Base-by-base conservation (phyloP, 2,329 filamentous ascomycete genomes). In the Paraconiothyrium brasiliense region DNA sequence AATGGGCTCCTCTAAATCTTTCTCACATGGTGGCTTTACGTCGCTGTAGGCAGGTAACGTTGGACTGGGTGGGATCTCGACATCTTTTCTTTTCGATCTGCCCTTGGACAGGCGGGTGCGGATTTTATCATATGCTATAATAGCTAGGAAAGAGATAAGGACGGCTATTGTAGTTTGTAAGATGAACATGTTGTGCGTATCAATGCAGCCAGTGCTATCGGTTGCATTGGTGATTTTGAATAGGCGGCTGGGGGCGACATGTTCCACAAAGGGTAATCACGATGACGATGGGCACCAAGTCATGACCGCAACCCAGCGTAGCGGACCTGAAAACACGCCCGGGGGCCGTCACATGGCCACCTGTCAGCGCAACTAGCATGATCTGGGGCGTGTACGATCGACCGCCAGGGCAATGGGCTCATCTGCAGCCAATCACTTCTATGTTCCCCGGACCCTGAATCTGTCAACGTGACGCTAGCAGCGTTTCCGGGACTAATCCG, bases 151-250 rank as follows among this genome's bases (percentile, higher is more conserved):
- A 1, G 66, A 63, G 34, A 70, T 61, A 11, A 70, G 50, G n/a
- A 69, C 54, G 1, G 67, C 69, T 16, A 61, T 62, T n/a, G 67
- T 70, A 37, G 66, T 71, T 50, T 64, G 66, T 56, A 69, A 58
- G 16, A 68, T 63, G 49, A 64, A 71, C 69, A 71, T 71, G 14
- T 13, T 14, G 10, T 22, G 43, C 59, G 52, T 60, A 22, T 35
- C 16, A 14, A 27, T 51, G 5, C 4, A 24, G 27, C 11, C 14
- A 16, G 10, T 22, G 22, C 3, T 14, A 20, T 16, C 2, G 20
- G 35, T n/a, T 30, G 35, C 50, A 41, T 27, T 24, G 14, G 41
- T 9, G 22, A 11, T 41, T 39, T 27, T 51, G 50, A 52, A 10
- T n/a, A 41, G 20, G 20, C 10, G 14, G 11, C 20, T 7, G 13